Evolutionary conservation across 2,329 filamentous ascomycete species (phyloP), one percentile per base, ranked within the genome.

Genomic region (Davidsoniella virescens): DNA sequence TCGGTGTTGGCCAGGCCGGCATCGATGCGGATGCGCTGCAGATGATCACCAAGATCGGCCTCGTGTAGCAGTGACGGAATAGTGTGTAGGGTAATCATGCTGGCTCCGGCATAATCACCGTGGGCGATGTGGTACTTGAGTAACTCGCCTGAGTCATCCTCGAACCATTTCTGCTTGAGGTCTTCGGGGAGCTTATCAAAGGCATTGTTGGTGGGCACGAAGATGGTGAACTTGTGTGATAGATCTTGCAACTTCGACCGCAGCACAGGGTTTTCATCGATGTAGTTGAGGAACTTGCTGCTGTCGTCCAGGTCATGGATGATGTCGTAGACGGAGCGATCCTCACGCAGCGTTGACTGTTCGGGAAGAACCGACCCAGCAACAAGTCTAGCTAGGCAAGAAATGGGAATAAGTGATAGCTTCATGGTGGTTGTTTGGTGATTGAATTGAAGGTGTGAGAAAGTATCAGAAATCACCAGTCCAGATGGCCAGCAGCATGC

Each of bases 131-230:
- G 87, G 64, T 95, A 94, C 43, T 73, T 65, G 1, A 94, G 52
- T 39, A 50, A 50, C 14, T 44, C 40, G 40, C 17, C 40, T 6
- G 16, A 25, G 29, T 90, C 80, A 63, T 85, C 81, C 52, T 73
- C 72, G 29, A 8, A 3, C 29, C 29, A 33, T 33, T 33, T 12
- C 29, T 33, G 29, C 29, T 33, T 33, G 49, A 67, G 59, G 62
- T 70, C 60, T 16, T 70, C 59, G 2, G 72, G 73, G 20, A 78
- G 64, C 56, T 73, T 67, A 54, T 82, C 76, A 57, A 95, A 90
- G 0, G 87, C 87, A 46, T 71, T 67, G 61, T 94, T 78, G 1
- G 76, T 78, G 0, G 88, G 88, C 2, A 84, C 83, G 59, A 94
- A 93, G 47, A 92, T 65, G 1, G 88, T 94, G 59, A 82, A 77